Evolutionary conservation across 768 basidiomycete species (phyloP), one percentile per base, ranked within the genome.

Genomic region (Trametopsis cervina): DNA sequence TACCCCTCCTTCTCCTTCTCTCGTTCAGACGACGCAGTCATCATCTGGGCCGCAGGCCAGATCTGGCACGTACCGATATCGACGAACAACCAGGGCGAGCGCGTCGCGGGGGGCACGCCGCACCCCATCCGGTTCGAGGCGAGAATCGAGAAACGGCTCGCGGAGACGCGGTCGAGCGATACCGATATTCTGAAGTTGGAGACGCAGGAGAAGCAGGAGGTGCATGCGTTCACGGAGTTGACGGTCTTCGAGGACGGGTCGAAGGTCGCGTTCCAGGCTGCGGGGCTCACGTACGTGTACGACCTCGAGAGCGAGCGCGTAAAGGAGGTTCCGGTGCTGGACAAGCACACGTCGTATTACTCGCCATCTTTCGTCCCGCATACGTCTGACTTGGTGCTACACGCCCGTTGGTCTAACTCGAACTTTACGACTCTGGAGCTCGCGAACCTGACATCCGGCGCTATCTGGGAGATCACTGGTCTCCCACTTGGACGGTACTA

Each of bases 1-100:
- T 88, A 88, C 54, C 85, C 85, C 0, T 80, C 83, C 1, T 88
- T 83, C 57, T 72, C 84, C 7, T 87, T 87, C 62, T 73, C 79
- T 0, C 81, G 80, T 0, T 63, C 66, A 15, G 77, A 78, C 51
- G 69, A 74, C 48, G 79, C 76, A 1, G 65, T 87, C 44, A 70
- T 87, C 52, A 80, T 87, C 48, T 87, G 85, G 85, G 81, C 85
- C 3, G 76, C 81, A 1, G 85, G 85, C 2, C 76, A 83, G 49
- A 84, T 87, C 21, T 77, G 79, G 59, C 69, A 67, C 12, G 70
- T 87, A 10, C 83, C 85, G 13, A 64, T 86, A 23, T 54, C 66
- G 4, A 60, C 58, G n/a, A 83, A 83, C 55, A 42, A 55, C 2
- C 58, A 59, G 13, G 80, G 81, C 18, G 85, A 87, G 56, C 75